Percentiles rank a stretch among this genome's conserved stretches.
Conservation (phyloP, 495 filamentous ascomycete genomes). For the Penicillium ucsense region DNA sequence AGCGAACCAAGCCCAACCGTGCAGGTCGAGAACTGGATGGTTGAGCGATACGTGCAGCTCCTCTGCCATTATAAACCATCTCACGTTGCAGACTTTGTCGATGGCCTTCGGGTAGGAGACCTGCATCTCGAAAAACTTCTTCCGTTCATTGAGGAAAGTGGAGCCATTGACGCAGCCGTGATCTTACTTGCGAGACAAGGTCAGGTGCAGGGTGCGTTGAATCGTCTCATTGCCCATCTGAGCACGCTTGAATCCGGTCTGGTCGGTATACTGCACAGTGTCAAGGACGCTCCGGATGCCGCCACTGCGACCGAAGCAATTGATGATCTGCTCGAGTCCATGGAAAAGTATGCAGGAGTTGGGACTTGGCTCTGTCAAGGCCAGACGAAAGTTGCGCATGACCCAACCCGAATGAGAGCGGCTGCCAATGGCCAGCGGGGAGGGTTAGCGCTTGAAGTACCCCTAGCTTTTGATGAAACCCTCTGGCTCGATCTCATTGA, state of each 20-base stretch:
- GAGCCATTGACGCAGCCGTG: constrained; percentile 87
- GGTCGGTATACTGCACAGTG: constrained; percentile 55
- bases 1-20: constrained; percentile 23
- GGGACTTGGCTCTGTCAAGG: constrained; percentile 94
- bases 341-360: constrained; percentile 82
- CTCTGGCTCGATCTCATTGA: constrained; percentile 93
- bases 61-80: constrained; percentile 76
- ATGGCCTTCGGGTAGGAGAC: constrained; percentile 66
- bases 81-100: constrained; percentile 81
- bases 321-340: constrained; percentile 53
- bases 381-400: constrained; percentile 59
- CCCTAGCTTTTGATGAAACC: constrained; percentile 64
- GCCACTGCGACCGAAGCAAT: constrained; percentile 44
- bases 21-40: constrained; percentile 40
- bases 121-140: constrained; percentile 73
- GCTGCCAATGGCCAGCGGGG: constrained; percentile 29
- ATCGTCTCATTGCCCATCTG: constrained; percentile 70
- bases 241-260: constrained; percentile 69
- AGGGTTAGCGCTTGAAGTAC: constrained; percentile 41
- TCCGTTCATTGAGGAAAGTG: constrained; percentile 77
- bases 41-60: constrained; percentile 80
- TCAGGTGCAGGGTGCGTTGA: constrained; percentile 72
- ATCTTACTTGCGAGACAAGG: constrained; percentile 86
- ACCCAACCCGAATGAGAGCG: constrained; percentile 7
- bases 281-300: constrained; percentile 44